Percentiles rank a stretch among this genome's conserved stretches.
Conservation (phyloP, 2,329 filamentous ascomycete species). For the Ophiostoma pallidulum region DNA sequence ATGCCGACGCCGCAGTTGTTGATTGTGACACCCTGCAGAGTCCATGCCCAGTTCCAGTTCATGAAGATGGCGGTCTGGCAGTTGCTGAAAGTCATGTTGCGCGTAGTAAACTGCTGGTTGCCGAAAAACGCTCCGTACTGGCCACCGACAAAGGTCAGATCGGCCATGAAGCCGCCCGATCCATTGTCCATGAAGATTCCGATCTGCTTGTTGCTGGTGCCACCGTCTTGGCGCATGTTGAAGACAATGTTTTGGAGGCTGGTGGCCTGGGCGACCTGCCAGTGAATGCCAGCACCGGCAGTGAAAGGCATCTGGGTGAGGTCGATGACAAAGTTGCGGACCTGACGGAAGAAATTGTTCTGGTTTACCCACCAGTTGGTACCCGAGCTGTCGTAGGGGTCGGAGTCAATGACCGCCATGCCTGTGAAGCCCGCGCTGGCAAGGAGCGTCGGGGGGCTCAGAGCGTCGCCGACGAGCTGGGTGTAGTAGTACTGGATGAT, state of each 20-base stretch:
- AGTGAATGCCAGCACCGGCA: conserved; percentile 64
- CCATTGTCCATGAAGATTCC: conserved; percentile 82
- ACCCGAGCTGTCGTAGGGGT: conserved; percentile 66
- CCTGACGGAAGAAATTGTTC: conserved; percentile 74
- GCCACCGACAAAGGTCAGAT: conserved; percentile 76
- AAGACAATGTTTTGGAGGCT: conserved; percentile 74
- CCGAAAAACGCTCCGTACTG: conserved; percentile 70
- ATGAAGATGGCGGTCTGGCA: conserved; percentile 78
- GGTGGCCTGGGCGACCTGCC: conserved; percentile 78
- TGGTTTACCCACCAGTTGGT: conserved; percentile 72
- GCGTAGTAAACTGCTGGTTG: conserved; percentile 79
- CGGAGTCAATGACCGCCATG: conserved; percentile 80
- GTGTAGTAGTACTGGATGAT: conserved; percentile 88
- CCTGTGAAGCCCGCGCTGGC: conserved; percentile 62
- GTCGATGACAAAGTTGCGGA: conserved; percentile 76
- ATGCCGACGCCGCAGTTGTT: conserved; percentile 67
- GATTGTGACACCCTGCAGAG: conserved; percentile 66
- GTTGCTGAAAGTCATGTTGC: conserved; percentile 72
- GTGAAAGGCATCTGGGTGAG: conserved; percentile 53
- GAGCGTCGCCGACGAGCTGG: conserved; percentile 76
- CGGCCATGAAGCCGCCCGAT: conserved; percentile 74
- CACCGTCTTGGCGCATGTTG: conserved; percentile 62
- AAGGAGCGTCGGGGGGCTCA: conserved; percentile 64
- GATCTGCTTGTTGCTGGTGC: conserved; percentile 56
- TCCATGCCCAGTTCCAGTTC: conserved; percentile 90